Conservation (phyloP, 148 eudicot genomes). For the Spergularia marina region DNA sequence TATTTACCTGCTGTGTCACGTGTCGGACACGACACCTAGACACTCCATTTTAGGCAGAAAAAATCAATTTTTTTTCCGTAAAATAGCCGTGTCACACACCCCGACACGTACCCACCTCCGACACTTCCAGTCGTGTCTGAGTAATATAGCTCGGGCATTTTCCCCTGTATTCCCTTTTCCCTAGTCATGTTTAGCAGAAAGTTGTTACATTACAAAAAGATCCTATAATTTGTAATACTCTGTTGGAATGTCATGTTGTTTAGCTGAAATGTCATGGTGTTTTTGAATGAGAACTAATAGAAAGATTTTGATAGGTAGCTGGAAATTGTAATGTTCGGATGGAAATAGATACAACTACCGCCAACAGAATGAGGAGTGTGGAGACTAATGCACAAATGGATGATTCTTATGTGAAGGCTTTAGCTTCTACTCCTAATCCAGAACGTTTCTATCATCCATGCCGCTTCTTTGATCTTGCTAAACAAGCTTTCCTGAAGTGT, state of each 20-base stretch:
- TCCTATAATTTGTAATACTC: no score
- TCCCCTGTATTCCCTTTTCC: background rate
- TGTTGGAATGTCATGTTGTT: background rate
- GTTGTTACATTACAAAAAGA: background rate
- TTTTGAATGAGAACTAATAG: background rate
- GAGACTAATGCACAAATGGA: slow-evolving; percentile 39
- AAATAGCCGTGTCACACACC: no score
- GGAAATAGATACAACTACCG: slow-evolving; percentile 27
- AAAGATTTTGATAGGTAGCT: slow-evolving; percentile 27
- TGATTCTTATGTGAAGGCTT: slow-evolving; percentile 28
- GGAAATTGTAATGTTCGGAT: slow-evolving; percentile 19
- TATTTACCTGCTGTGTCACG: no score
- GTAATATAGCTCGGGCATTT: no score
- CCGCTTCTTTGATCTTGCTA: slow-evolving; percentile 45
- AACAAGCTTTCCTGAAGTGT: slow-evolving; percentile 65
- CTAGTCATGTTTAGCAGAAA: background rate
- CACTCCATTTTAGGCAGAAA: no score
- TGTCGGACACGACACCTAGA: no score
- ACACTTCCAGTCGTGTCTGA: no score
- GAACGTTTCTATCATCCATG: slow-evolving; percentile 44
- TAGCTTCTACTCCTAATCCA: slow-evolving; percentile 14
- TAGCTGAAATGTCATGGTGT: background rate
- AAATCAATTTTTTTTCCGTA: no score
- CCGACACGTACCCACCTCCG: no score
- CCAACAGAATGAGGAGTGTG: slow-evolving; percentile 27